Evolutionary conservation across 2,329 filamentous ascomycete genomes (phyloP).

Genomic region (Stromatinia cepivora): DNA sequence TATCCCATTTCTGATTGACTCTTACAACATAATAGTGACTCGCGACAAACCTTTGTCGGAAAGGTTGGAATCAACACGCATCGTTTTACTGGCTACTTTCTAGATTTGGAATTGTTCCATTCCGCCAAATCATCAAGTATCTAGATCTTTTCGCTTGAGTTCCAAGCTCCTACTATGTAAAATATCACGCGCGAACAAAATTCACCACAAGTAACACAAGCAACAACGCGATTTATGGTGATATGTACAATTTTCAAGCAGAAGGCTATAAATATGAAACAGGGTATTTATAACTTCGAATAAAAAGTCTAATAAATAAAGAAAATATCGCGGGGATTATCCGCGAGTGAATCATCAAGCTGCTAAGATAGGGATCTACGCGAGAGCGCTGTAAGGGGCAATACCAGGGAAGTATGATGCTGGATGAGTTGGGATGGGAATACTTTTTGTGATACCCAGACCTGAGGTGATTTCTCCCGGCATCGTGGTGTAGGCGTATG

Average conservation of each 20-base stretch:
- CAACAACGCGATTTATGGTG: neutral
- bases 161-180: neutral
- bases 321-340: neutral
- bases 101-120: neutral
- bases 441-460: conserved; percentile 29
- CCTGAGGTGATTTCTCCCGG: conserved; percentile 29
- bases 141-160: too few relatives aligned
- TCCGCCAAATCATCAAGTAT: neutral
- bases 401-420: conserved; percentile 27
- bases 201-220: neutral
- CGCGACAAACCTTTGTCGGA: neutral
- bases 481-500: conserved; percentile 33
- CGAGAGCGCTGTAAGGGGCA: conserved; percentile 28
- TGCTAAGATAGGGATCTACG: neutral
- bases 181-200: neutral
- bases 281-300: neutral
- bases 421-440: conserved; percentile 32
- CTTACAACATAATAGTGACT: neutral
- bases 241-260: neutral
- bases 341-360: neutral
- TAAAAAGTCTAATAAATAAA: neutral
- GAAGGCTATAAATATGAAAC: neutral
- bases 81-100: neutral
- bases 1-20: neutral
- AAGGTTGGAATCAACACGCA: neutral